Percentiles rank a stretch among this genome's conserved stretches.
Evolutionary conservation across 2,329 filamentous ascomycete species (phyloP).

Genomic region (Amauroascus niger): DNA sequence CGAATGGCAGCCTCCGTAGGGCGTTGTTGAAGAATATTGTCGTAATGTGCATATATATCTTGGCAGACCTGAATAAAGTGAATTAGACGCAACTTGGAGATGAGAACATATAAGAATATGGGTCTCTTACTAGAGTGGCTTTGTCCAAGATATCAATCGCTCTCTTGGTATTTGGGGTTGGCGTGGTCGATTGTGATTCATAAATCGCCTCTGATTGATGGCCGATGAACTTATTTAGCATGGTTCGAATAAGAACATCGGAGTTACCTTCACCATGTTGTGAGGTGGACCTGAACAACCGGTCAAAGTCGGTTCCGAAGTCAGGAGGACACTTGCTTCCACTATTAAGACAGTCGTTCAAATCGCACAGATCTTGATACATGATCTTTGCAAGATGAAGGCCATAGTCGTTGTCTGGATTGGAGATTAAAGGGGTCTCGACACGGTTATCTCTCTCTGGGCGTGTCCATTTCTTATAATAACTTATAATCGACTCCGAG

Average conservation of each 20-base stretch:
- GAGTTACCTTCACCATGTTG: not conserved
- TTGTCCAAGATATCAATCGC: not conserved
- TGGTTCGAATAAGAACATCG: not conserved
- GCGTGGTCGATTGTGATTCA: not conserved
- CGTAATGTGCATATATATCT: not conserved
- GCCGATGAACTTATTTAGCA: not conserved
- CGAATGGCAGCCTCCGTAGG: not conserved
- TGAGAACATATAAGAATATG: not conserved
- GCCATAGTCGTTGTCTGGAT: not conserved
- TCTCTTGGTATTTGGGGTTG: not conserved
- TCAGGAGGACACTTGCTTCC: not conserved
- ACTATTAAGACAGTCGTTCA: not conserved
- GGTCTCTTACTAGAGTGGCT: not conserved
- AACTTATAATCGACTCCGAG: not conserved
- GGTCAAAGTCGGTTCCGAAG: not conserved
- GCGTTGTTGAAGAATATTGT: not conserved
- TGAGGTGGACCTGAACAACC: not conserved
- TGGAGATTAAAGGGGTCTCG: not conserved
- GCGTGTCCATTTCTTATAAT: not conserved
- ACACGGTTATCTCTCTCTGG: not conserved
- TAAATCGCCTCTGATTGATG: not conserved
- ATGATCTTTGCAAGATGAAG: not conserved
- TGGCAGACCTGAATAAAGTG: not conserved
- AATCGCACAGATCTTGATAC: not conserved
- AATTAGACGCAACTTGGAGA: not conserved